Base-by-base conservation (phyloP, 495 filamentous ascomycete genomes). In the Podospora pseudoanserina region DNA sequence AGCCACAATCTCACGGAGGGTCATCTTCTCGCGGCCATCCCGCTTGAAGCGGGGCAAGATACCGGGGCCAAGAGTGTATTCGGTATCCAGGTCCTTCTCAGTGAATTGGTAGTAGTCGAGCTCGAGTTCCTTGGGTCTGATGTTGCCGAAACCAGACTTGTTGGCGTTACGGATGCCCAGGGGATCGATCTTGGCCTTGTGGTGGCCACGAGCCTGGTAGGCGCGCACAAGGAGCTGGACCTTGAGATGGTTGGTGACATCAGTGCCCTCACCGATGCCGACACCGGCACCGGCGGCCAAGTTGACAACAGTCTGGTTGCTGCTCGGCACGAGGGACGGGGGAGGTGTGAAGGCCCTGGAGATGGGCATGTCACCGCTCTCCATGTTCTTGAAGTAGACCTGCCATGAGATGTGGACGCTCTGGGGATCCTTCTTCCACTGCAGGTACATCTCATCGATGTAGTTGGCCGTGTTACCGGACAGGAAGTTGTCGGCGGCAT, bases 381-480 rank as follows among this genome's bases (percentile, higher is more conserved):
- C 95, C 93, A 99, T 97, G 81, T 99, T 99, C 78, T 88, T 90
- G 86, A 99, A 99, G 88, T 99, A 99, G 71, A 94, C 90, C 83
- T 97, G 95, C 95, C 95, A 99, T 77, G 95, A 99, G 74, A 97
- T 85, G 81, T 99, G 95, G 58, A 99, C 95, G 79, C 91, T 96
- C 71, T 88, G 86, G 20, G 96, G 93, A 74, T 99, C 92, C 68
- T 90, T 85, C 83, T 94, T 97, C 95, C 95, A 99, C 73, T 91
- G 87, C 80, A 99, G 80, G 80, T 99, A 99, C 95, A 99, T 99
- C 86, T 97, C 95, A 80, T 99, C 95, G 79, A 99, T 90, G 81
- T 99, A 99, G 83, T 97, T 97, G 78, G 95, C 95, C 67, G 94
- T 91, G 83, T 90, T 97, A 56, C 95, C 95, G 68, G 91, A 89